Conservation (phyloP, 768 basidiomycete species). For the Krasilnikovozyma curviuscula region DNA sequence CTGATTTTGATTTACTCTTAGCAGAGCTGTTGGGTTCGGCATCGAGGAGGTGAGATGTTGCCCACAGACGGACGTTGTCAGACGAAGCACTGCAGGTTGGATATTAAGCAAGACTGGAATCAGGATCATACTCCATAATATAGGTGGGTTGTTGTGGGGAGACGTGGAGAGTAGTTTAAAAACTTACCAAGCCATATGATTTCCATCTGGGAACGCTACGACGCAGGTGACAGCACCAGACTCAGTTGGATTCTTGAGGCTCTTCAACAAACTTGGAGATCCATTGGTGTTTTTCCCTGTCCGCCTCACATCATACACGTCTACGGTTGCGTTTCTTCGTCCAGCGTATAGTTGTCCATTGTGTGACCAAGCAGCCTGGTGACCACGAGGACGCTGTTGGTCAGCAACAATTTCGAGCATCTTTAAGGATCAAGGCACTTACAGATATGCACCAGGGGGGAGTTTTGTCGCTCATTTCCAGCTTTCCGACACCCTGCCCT, state of each 20-base stretch:
- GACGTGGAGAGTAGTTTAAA: conserved; percentile 12
- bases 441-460: conserved; percentile 95
- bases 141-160: background rate
- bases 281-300: conserved; percentile 41
- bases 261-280: conserved; percentile 62
- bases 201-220: conserved; percentile 74
- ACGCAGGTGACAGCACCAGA: conserved; percentile 86
- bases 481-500: conserved; percentile 54
- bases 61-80: conserved; percentile 88
- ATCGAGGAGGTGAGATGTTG: conserved; percentile 58
- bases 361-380: conserved; percentile 84
- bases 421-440: conserved; percentile 19
- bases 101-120: background rate
- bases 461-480: conserved; percentile 79
- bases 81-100: conserved; percentile 50
- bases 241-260: conserved; percentile 63
- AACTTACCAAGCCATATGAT: conserved; percentile 70
- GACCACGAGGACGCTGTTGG: background rate
- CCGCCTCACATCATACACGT: conserved; percentile 85
- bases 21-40: conserved; percentile 31
- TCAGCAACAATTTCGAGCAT: background rate
- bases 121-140: background rate
- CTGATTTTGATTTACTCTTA: conserved; percentile 34
- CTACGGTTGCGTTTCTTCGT: conserved; percentile 69
- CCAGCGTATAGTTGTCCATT: conserved; percentile 84